phyloP scores from a whole-genome alignment of 108 stramenopile genomes.

The Fistulifera solaris region DNA sequence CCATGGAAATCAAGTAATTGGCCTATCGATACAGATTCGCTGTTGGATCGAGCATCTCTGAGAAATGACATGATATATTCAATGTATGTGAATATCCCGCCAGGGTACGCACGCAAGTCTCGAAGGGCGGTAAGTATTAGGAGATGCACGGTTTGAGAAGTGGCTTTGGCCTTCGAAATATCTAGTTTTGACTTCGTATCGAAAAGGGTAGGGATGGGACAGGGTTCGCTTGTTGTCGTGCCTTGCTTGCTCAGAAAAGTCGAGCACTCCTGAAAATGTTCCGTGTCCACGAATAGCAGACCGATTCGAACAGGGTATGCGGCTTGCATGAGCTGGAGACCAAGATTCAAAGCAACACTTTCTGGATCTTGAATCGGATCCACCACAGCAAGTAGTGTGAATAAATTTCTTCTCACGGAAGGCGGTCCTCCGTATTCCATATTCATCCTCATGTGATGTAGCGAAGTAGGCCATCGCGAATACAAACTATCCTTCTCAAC shows the following conservation, averaged over 20 bases:
- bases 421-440: conserved; percentile 71
- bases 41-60: neutral
- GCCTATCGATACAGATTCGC: conserved; percentile 9
- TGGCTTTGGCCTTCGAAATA: conserved; percentile 9
- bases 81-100: conserved; percentile 17
- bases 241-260: conserved; percentile 18
- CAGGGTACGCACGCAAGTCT: conserved; percentile 5
- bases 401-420: conserved; percentile 64
- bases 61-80: conserved; percentile 10
- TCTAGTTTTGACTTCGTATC: neutral
- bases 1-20: conserved; percentile 25
- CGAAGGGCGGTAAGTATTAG: conserved; percentile 13
- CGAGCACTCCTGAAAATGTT: conserved; percentile 34
- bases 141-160: conserved; percentile 31
- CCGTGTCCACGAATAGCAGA: conserved; percentile 39
- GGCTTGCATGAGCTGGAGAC: conserved; percentile 48
- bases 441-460: conserved; percentile 55
- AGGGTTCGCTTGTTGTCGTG: conserved; percentile 10
- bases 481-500: conserved; percentile 68
- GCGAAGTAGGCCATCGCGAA: conserved; percentile 37
- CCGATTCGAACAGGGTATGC: conserved; percentile 59
- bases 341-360: conserved; percentile 8
- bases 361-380: conserved; percentile 34
- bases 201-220: conserved; percentile 21
- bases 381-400: conserved; percentile 60